Base-by-base conservation (phyloP, 2,329 filamentous ascomycete genomes). In the Hortaea werneckii region DNA sequence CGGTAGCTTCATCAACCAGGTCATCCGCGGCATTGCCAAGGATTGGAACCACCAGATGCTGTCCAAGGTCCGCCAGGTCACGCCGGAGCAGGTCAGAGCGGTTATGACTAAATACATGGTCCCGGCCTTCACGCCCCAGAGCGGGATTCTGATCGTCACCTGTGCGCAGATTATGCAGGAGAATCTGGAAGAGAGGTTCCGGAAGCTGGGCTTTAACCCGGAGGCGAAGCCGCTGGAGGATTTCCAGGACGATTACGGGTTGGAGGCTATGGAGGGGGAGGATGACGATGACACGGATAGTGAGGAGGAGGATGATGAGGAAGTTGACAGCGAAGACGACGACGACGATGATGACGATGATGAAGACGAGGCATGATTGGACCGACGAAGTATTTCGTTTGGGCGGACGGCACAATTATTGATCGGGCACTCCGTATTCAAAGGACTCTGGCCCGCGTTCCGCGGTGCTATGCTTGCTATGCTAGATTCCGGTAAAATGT, bases 211-310 rank as follows among this genome's bases (percentile, higher is more conserved):
- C 0, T 98, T 94, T 71, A 82, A 82, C 63, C 83, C 84, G 0
- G 77, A 86, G 60, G 75, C 85, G 35, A 82, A 82, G 60, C 74
- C 82, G 28, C 73, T 96, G 42, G 79, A 81, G 37, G 77, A 85
- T 57, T 96, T 94, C 65, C 80, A 94, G 64, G 87, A 95, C 52
- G 86, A 88, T 58, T 96, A 96, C 62, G 90, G 90, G 0, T 68
- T 95, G 40, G 76, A 84, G 62, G 75, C 74, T 2, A 73, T 71
- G 2, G 77, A 75, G 3, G 79, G 75, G 0, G 77, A 79, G 4
- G 79, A 79, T 2, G 78, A 77, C 0, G 72, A 74, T 0, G 73
- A 75, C 0, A 77, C 77, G 0, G 75, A 76, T 0, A 80, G 80
- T 0, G 80, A 81, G 0, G 79, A 81, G 0, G 71, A 72, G 1